Evolutionary conservation across 176 grass and related monocot species (phyloP), one percentile per base, ranked within the genome.

Genomic region (Musa acuminata): DNA sequence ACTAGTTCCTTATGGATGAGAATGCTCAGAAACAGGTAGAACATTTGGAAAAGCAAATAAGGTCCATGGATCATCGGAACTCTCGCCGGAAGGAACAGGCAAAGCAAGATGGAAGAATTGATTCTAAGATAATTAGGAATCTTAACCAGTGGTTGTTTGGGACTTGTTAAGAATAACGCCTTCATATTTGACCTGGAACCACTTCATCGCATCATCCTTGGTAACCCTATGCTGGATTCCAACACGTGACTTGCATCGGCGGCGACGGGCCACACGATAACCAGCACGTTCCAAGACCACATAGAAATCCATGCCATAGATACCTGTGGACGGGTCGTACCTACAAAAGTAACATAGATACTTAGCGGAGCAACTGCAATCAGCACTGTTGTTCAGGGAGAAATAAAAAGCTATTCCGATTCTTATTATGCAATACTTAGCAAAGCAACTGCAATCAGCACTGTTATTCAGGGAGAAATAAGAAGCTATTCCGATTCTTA

Each of bases 161-260:
- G 89, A 1, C 82, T 87, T 91, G 82, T 91, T 91, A 48, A 91
- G 89, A 68, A 87, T 91, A 26, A 87, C 82, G 51, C 88, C 89
- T 73, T 87, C 89, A 12, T 91, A 91, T 84, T 91, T 91, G 35
- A 91, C 85, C 79, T 91, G 82, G 55, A 91, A 91, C 85, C 82
- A 91, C 79, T 91, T 91, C 88, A 87, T 91, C 49, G 88, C 71
- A 24, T 91, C 88, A 16, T 91, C 88, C 75, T 91, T 91, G 59
- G 88, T 87, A 0, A 91, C 85, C 77, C 85, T 77, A 82, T 91
- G 88, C 64, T 91, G 88, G 8, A 91, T 87, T 8, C 88, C 88
- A 9, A 90, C 88, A 51, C 88, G 88, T 0, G 88, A 49, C 68
- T 91, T 91, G 88, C 88, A 91, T 67, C 88, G 74, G 14, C 88